Evolutionary conservation across 1,284 basidiomycete genomes (phyloP).

Genomic region (Gastroboletus turbinatus): DNA sequence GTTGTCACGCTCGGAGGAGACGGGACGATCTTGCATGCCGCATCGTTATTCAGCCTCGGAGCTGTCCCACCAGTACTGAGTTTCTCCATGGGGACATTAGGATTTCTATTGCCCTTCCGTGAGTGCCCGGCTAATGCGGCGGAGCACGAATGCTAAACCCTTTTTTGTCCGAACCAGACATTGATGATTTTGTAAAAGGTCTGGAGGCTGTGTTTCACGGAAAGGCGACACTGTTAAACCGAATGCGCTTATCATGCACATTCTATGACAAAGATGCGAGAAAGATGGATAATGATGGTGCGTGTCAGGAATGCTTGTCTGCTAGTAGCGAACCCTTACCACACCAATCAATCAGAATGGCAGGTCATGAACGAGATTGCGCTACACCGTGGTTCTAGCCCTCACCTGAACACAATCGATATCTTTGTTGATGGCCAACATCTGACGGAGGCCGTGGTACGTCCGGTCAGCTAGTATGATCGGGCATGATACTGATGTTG

Average conservation of each 20-base stretch:
- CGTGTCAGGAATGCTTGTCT: conserved; percentile 16
- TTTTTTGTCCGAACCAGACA: conserved; percentile 49
- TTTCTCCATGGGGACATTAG: conserved; percentile 95
- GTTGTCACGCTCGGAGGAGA: conserved; percentile 94
- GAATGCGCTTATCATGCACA: conserved; percentile 84
- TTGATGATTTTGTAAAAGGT: conserved; percentile 78
- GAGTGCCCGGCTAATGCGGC: conserved; percentile 36
- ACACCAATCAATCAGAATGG: conserved; percentile 58
- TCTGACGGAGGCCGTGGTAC: conserved; percentile 90
- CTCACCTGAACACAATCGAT: conserved; percentile 93
- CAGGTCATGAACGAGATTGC: conserved; percentile 98
- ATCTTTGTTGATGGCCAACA: conserved; percentile 95
- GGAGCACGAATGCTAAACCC: conserved; percentile 1
- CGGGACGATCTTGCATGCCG: conserved; percentile 94
- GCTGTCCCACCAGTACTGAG: conserved; percentile 94
- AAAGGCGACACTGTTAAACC: conserved; percentile 77
- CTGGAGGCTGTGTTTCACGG: conserved; percentile 76
- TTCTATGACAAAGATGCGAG: conserved; percentile 65
- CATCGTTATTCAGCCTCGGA: conserved; percentile 85
- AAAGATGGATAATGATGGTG: conserved; percentile 61
- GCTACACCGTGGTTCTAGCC: conserved; percentile 87
- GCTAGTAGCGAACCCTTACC: conserved; percentile 1
- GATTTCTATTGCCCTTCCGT: conserved; percentile 95
- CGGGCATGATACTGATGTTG: conserved; percentile 14
- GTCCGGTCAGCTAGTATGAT: conserved; percentile 36